Evolutionary conservation across 805 yeast species (phyloP).

Genomic region (Cephaloascus albidus): DNA sequence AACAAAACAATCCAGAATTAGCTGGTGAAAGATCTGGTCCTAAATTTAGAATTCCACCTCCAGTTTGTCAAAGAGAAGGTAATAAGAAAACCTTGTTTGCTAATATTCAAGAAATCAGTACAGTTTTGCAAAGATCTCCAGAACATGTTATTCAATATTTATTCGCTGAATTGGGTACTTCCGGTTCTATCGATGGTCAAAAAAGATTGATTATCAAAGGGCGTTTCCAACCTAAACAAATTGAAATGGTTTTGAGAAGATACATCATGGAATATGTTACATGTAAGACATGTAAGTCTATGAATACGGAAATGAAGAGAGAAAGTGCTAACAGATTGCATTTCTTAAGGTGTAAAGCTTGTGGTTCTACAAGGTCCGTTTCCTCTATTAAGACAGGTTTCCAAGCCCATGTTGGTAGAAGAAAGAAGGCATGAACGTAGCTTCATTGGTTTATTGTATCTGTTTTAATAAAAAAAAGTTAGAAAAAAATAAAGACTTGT

Average conservation of each 20-base stretch:
- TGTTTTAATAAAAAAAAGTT: too few species aligned
- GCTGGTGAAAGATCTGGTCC: slow-evolving; percentile 94
- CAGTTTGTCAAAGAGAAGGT: slow-evolving; percentile 95
- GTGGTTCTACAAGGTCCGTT: slow-evolving; percentile 97
- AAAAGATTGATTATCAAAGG: slow-evolving; percentile 96
- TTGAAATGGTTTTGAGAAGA: slow-evolving; percentile 93
- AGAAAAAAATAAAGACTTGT: too few species aligned
- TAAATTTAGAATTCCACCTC: slow-evolving; percentile 95
- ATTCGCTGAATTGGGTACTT: slow-evolving; percentile 98
- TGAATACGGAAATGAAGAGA: slow-evolving; percentile 91
- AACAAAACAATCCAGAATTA: slow-evolving; percentile 92
- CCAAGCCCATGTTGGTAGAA: slow-evolving; percentile 95
- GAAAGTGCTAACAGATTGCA: slow-evolving; percentile 94
- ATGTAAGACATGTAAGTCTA: slow-evolving; percentile 97
- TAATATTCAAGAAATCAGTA: slow-evolving; percentile 89
- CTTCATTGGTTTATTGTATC: too few species aligned
- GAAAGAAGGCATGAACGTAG: slow-evolving; percentile 45
- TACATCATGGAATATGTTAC: slow-evolving; percentile 96
- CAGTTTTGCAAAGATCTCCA: slow-evolving; percentile 90
- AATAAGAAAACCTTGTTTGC: slow-evolving; percentile 93
- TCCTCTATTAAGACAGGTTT: slow-evolving; percentile 98
- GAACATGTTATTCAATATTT: slow-evolving; percentile 95
- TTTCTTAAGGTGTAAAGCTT: slow-evolving; percentile 94
- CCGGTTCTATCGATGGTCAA: slow-evolving; percentile 98
- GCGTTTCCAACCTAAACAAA: slow-evolving; percentile 94